Base-by-base conservation (phyloP, 2,329 filamentous ascomycete genomes). In the Graphilbum fragrans region DNA sequence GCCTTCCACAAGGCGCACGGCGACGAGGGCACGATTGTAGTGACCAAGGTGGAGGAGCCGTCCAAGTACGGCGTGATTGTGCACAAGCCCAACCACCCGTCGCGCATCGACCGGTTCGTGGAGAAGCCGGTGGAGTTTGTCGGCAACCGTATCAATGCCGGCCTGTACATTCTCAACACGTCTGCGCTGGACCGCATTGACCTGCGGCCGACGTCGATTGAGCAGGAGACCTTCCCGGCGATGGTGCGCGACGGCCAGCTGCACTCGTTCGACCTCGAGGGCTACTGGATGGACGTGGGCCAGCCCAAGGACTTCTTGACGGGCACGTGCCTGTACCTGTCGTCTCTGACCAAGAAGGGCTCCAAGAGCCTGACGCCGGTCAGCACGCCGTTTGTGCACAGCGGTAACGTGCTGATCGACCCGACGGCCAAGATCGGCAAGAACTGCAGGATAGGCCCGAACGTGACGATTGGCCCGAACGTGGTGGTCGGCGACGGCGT, bases 81-180 rank as follows among this genome's bases (percentile, higher is more conserved):
- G 23, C 90, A 96, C 79, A 92, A 94, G 72, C 86, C 87, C 48
- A 84, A 81, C 63, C 86, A 94, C 66, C 67, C 85, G 41, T 86
- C 86, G 37, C 80, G 85, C 59, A 96, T 98, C 63, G 92, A 98
- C 66, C 87, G 92, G 53, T 98, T 98, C 69, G 92, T 98, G 53
- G 90, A 98, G 77, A 98, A 98, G 74, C 90, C 90, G 31, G 86
- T 96, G 59, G 86, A 96, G 67, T 96, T 95, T 59, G 90, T 96
- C 44, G 90, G 90, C 55, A 96, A 96, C 76, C 84, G 90, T 51
- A 96, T 96, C 74, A 96, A 96, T 57, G 92, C 90, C 52, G 92
- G 92, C 66, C 86, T 96, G 66, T 96, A 96, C 72, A 94, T 96
- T 55, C 74, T 96, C 56, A 96, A 95, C 72, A 87, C 88, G 38